phyloP scores from a whole-genome alignment of 23 red algal species.

The Gracilaria domingensis region DNA sequence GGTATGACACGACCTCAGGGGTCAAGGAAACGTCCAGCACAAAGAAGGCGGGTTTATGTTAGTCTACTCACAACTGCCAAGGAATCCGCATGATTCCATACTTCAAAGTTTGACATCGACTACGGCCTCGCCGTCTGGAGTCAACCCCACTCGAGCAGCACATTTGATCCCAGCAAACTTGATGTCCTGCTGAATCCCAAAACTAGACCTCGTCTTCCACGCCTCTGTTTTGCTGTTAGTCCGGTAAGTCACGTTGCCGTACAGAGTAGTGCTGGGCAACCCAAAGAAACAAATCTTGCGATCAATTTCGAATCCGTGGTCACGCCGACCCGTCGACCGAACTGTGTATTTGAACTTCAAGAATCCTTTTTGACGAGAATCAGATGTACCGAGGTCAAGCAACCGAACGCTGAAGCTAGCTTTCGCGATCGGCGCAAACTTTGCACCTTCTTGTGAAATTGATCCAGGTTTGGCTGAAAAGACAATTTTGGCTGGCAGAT shows the following conservation, averaged over 20 bases:
- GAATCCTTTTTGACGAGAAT: constrained; percentile 43
- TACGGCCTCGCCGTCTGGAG: constrained; percentile 78
- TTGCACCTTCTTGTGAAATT: constrained; percentile 15
- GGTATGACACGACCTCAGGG: background rate
- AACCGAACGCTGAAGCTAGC: constrained; percentile 65
- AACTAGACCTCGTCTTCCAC: constrained; percentile 76
- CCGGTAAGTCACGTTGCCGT: constrained; percentile 77
- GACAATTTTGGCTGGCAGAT: constrained; percentile 71
- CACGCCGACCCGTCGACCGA: constrained; percentile 62
- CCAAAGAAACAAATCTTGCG: constrained; percentile 67
- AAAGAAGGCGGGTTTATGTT: background rate
- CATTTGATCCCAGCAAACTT: constrained; percentile 67
- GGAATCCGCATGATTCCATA: background rate
- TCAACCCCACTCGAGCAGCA: constrained; percentile 75
- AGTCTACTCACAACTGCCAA: background rate
- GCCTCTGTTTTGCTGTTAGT: constrained; percentile 65
- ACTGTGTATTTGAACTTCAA: constrained; percentile 73
- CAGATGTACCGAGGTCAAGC: constrained; percentile 76
- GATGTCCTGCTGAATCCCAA: constrained; percentile 83
- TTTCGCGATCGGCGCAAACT: constrained; percentile 70
- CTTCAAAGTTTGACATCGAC: constrained; percentile 73
- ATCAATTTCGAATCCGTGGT: constrained; percentile 86
- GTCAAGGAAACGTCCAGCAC: background rate
- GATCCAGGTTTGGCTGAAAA: constrained; percentile 64
- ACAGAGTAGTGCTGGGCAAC: constrained; percentile 64